Evolutionary conservation across 805 yeast genomes (phyloP).

Genomic region (Candida ficus): DNA sequence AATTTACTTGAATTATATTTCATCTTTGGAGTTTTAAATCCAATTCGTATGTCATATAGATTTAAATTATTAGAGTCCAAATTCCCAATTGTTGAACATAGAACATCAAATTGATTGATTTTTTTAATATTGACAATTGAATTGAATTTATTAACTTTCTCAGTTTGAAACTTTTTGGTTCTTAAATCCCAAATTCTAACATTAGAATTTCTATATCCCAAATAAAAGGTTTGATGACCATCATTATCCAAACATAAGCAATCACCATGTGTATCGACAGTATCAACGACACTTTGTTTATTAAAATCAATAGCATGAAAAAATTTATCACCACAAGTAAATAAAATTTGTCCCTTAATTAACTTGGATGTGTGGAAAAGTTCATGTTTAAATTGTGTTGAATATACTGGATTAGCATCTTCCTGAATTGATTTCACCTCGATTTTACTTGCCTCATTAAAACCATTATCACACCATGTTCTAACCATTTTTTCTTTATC

Average conservation of each 20-base stretch:
- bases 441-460: conserved; percentile 20
- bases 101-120: conserved; percentile 2
- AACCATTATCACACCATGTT: conserved; percentile 20
- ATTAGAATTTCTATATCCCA: conserved; percentile 19
- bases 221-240: no score
- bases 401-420: background rate
- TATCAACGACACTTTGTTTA: background rate
- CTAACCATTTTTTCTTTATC: conserved; percentile 4
- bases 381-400: conserved; percentile 3
- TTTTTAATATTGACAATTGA: conserved; percentile 9
- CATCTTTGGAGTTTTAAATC: conserved; percentile 3
- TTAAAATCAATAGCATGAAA: conserved; percentile 1
- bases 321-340: background rate
- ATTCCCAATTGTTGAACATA: conserved; percentile 9
- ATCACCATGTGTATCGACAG: conserved; percentile 10
- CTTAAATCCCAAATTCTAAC: conserved; percentile 18
- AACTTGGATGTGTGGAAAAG: conserved; percentile 3
- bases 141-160: conserved; percentile 3
- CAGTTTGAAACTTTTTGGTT: background rate
- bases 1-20: conserved; percentile 6
- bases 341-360: background rate
- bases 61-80: conserved; percentile 4
- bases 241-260: conserved; percentile 16
- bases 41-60: conserved; percentile 12
- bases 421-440: background rate